Conservation (phyloP, 768 basidiomycete genomes). For the Pleurotus eryngii region DNA sequence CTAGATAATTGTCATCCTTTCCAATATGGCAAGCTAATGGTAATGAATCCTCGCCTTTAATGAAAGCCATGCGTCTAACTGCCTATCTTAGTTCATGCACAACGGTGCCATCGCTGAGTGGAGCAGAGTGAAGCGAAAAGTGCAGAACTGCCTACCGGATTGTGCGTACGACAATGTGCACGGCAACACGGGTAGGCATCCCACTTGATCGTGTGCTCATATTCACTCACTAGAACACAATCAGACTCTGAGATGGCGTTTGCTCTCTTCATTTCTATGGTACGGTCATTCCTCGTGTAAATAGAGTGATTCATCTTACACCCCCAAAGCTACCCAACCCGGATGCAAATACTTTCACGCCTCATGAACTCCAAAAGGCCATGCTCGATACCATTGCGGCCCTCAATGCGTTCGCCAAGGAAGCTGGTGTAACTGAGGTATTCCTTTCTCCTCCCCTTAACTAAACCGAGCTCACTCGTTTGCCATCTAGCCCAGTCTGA, state of each 20-base stretch:
- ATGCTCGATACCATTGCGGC: slow-evolving; percentile 86
- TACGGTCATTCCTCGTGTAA: slow-evolving; percentile 17
- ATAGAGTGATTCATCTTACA: slow-evolving; percentile 5
- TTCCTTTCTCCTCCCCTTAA: slow-evolving; percentile 8
- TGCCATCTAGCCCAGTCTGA: slow-evolving; percentile 64
- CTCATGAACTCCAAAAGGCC: slow-evolving; percentile 68
- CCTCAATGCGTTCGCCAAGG: slow-evolving; percentile 73
- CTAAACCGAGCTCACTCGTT: not conserved
- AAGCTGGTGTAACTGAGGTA: slow-evolving; percentile 72
- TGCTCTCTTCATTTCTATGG: slow-evolving; percentile 85
- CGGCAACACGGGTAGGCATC: slow-evolving; percentile 79
- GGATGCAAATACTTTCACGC: slow-evolving; percentile 70
- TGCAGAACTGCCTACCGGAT: slow-evolving; percentile 78
- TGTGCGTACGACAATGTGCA: slow-evolving; percentile 83
- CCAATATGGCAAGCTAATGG: slow-evolving; percentile 89
- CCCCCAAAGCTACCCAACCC: slow-evolving; percentile 69
- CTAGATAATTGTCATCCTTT: slow-evolving; percentile 97
- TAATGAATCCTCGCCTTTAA: slow-evolving; percentile 25
- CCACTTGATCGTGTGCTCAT: not conserved
- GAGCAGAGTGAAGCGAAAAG: slow-evolving; percentile 68
- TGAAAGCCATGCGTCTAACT: not conserved
- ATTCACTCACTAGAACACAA: not conserved
- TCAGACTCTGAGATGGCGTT: slow-evolving; percentile 97
- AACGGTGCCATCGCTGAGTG: slow-evolving; percentile 94
- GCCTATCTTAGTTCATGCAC: slow-evolving; percentile 79